A percentile compares a stretch with the other conserved stretches of the same genome.
Evolutionary conservation across 192 early-diverging fungal genomes (phyloP).

Genomic region (Umbelopsis sp.): DNA sequence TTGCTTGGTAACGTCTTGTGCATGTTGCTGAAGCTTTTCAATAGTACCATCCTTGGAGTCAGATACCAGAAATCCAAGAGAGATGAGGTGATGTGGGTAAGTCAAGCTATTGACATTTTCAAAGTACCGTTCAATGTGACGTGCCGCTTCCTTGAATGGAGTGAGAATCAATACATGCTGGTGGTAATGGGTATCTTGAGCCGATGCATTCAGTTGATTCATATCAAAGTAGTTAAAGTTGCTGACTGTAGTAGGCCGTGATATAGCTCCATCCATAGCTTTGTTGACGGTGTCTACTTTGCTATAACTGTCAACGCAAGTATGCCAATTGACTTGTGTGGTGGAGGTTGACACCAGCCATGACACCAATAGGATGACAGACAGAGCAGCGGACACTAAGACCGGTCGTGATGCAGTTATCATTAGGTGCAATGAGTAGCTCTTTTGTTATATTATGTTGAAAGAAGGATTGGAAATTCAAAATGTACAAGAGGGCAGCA

Average conservation of each 20-base stretch:
- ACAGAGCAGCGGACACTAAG: conserved; percentile 1
- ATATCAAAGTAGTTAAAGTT: conserved; percentile 29
- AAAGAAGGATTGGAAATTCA: background rate
- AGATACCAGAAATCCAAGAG: conserved; percentile 69
- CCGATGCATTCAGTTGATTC: conserved; percentile 17
- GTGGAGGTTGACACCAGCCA: conserved; percentile 5
- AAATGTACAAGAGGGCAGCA: background rate
- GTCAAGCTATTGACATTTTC: conserved; percentile 52
- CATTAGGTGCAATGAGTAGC: conserved; percentile 1
- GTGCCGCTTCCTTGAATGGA: conserved; percentile 63
- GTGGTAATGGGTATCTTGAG: conserved; percentile 6
- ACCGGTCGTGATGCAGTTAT: conserved; percentile 12
- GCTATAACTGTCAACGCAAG: background rate
- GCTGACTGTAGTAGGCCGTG: background rate
- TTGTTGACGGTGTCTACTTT: background rate
- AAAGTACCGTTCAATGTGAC: conserved; percentile 63
- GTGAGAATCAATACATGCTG: conserved; percentile 65
- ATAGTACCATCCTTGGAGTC: conserved; percentile 62
- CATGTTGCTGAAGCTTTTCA: conserved; percentile 40
- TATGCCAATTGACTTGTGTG: conserved; percentile 11
- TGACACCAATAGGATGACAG: background rate
- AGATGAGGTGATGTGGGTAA: conserved; percentile 65
- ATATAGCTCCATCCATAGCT: background rate
- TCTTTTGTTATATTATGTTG: conserved; percentile 4
- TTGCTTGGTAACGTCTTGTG: background rate